Evolutionary conservation across 441 rosid genomes (phyloP).

Genomic region (Gossypium schwendimanii): DNA sequence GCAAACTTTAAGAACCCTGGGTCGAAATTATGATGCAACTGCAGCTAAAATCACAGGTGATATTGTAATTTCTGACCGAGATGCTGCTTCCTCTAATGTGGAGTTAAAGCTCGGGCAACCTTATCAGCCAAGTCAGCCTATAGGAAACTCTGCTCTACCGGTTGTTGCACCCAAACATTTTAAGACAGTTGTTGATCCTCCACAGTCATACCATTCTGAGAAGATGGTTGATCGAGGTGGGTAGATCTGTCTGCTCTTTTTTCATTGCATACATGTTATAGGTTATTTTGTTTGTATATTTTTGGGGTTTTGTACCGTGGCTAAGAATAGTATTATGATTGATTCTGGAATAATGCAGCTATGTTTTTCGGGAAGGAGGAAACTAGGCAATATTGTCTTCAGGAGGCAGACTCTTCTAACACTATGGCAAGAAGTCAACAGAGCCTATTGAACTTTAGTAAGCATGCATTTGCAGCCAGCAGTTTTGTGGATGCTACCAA

Average conservation of each 20-base stretch:
- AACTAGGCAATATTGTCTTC: slow-evolving; percentile 20
- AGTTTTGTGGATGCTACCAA: slow-evolving; percentile 9
- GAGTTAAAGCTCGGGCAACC: slow-evolving; percentile 59
- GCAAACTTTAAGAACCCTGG: slow-evolving; percentile 21
- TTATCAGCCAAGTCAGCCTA: slow-evolving; percentile 28
- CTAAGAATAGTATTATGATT: slow-evolving; percentile 12
- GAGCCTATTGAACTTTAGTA: slow-evolving; percentile 20
- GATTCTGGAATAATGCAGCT: slow-evolving; percentile 31
- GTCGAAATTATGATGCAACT: slow-evolving; percentile 16
- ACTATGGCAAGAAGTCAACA: slow-evolving; percentile 18
- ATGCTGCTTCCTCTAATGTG: slow-evolving; percentile 32
- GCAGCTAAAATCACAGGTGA: slow-evolving; percentile 17
- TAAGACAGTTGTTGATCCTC: slow-evolving; percentile 16
- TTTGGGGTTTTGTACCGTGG: slow-evolving; percentile 4
- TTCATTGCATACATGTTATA: neutral
- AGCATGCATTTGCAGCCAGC: slow-evolving; percentile 13
- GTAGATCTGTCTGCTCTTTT: slow-evolving; percentile 16
- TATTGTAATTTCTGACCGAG: slow-evolving; percentile 18
- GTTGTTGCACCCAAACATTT: slow-evolving; percentile 17
- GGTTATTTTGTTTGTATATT: slow-evolving; percentile 5
- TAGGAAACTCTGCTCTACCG: slow-evolving; percentile 28
- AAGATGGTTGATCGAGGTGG: slow-evolving; percentile 31
- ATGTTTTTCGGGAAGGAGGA: slow-evolving; percentile 18
- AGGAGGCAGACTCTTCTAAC: slow-evolving; percentile 18
- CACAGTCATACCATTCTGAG: slow-evolving; percentile 21